Percentiles rank a stretch among this genome's conserved stretches.
phyloP scores from a whole-genome alignment of 139 green algal species.

The Chlorella sp. region DNA sequence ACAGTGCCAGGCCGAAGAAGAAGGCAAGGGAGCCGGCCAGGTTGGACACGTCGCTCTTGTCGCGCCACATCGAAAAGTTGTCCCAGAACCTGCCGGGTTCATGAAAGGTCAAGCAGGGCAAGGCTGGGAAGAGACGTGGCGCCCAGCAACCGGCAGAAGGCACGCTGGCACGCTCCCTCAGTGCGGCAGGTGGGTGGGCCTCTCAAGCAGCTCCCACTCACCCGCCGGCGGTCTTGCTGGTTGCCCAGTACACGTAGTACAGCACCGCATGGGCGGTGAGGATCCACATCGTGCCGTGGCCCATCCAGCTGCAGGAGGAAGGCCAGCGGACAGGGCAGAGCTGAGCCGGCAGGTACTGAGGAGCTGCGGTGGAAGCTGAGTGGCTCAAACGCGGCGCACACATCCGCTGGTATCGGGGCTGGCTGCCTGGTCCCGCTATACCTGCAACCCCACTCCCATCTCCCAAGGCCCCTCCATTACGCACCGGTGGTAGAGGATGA shows the following conservation, averaged over 20 bases:
- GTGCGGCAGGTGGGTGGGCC: no score
- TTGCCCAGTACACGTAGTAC: slow-evolving; percentile 49
- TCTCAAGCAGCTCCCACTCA: neutral
- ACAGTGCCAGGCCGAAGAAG: slow-evolving; percentile 31
- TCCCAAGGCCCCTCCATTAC: neutral
- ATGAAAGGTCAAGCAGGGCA: neutral
- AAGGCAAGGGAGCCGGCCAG: slow-evolving; percentile 30
- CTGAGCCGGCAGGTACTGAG: neutral
- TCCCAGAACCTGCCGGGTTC: slow-evolving; percentile 20
- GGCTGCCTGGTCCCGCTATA: neutral
- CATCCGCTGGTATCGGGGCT: neutral
- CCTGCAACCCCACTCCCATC: no score
- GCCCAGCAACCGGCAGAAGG: no score
- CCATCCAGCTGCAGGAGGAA: slow-evolving; percentile 37
- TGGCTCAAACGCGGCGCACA: neutral
- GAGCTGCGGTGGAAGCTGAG: neutral
- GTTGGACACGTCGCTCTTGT: slow-evolving; percentile 4
- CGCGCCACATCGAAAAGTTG: slow-evolving; percentile 4
- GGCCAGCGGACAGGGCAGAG: neutral
- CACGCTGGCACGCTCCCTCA: neutral
- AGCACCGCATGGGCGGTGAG: slow-evolving; percentile 33
- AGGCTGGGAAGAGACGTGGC: no score
- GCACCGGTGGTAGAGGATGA: slow-evolving; percentile 42
- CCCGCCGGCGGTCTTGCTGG: neutral
- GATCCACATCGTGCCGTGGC: slow-evolving; percentile 45